phyloP scores from a whole-genome alignment of 2,329 filamentous ascomycete species.

The Penicillium sp. region DNA sequence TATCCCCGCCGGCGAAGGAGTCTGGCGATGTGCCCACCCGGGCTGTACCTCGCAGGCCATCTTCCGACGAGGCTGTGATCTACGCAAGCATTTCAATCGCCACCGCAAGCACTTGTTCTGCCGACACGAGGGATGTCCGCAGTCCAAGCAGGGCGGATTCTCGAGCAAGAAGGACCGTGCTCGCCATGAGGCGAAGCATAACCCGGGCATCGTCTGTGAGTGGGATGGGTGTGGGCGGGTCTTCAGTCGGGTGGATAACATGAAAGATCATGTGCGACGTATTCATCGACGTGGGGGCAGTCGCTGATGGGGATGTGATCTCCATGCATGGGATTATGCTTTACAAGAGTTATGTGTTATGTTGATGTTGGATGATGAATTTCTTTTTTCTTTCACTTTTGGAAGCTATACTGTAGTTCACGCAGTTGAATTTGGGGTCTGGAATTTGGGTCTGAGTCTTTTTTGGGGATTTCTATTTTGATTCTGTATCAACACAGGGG shows the following conservation, averaged over 20 bases:
- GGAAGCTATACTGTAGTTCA: background rate
- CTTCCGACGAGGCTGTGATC: constrained; percentile 65
- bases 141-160: constrained; percentile 63
- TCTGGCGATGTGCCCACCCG: constrained; percentile 65
- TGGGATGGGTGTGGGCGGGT: constrained; percentile 64
- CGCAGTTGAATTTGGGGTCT: background rate
- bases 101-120: constrained; percentile 68
- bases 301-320: constrained; percentile 13
- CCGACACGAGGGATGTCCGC: constrained; percentile 63
- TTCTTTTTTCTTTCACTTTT: background rate
- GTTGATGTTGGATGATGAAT: constrained; percentile 3
- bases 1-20: constrained; percentile 41
- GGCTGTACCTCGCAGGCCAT: constrained; percentile 64
- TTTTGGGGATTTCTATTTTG: background rate
- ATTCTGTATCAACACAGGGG: constrained; percentile 2
- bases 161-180: constrained; percentile 68
- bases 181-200: constrained; percentile 67
- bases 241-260: constrained; percentile 68
- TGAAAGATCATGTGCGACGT: constrained; percentile 58
- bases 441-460: background rate
- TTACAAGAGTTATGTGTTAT: background rate
- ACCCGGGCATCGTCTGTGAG: constrained; percentile 64
- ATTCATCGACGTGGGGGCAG: constrained; percentile 44
- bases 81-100: constrained; percentile 67
- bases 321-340: constrained; percentile 1